Conservation (phyloP, 1,139 yeast genomes). For the Pneumocystis carinii region DNA sequence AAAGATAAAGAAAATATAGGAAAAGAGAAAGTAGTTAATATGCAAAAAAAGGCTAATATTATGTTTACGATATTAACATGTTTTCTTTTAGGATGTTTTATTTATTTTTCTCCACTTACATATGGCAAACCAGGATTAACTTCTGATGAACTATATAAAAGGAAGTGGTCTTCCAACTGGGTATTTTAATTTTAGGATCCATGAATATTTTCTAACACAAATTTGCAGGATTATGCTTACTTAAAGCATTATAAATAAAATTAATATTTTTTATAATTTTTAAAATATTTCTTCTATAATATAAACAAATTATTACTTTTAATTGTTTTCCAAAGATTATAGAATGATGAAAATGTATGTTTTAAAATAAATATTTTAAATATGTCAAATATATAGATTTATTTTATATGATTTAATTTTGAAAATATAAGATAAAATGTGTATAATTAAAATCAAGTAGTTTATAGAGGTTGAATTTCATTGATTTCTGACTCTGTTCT, state of each 20-base stretch:
- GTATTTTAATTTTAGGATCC: neutral
- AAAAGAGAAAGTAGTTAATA: constrained; percentile 16
- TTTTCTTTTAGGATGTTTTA: constrained; percentile 47
- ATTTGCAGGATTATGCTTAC: neutral
- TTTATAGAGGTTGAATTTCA: neutral
- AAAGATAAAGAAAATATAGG: constrained; percentile 17
- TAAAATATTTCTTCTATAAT: too few species aligned
- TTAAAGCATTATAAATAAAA: neutral
- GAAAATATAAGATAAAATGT: neutral
- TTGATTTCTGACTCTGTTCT: neutral
- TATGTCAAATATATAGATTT: neutral
- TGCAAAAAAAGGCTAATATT: constrained; percentile 11
- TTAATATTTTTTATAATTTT: neutral
- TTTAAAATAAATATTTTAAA: neutral
- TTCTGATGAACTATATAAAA: constrained; percentile 46
- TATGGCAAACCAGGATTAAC: constrained; percentile 62
- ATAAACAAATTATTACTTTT: too few species aligned
- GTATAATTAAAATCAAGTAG: neutral
- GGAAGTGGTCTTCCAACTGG: constrained; percentile 43
- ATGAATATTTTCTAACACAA: neutral
- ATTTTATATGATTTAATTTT: neutral
- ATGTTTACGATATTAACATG: constrained; percentile 32
- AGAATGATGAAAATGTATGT: neutral
- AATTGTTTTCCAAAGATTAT: too few species aligned
- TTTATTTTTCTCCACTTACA: constrained; percentile 67